A percentile compares a stretch with the other conserved stretches of the same genome.
These are phyloP conservation scores for Dichomitus squalens DNA, from an alignment of 1,284 basidiomycete species.

Conservation along the genomic window DNA sequence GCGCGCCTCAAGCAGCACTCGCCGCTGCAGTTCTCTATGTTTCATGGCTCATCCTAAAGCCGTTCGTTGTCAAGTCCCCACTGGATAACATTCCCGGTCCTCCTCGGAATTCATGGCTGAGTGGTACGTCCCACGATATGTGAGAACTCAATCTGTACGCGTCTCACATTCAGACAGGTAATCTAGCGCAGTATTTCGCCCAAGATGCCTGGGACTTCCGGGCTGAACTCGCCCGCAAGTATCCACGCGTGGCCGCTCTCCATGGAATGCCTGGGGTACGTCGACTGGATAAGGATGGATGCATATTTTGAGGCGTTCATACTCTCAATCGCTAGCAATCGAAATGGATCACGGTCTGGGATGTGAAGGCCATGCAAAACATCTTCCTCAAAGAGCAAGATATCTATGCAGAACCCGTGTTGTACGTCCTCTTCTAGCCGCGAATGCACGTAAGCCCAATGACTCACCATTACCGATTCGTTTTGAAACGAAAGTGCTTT, in stretches of 20 bases:
- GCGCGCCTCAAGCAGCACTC: constrained; percentile 7
- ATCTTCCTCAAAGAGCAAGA: constrained; percentile 37
- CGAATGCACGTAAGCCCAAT: background rate
- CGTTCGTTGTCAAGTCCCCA: constrained; percentile 9
- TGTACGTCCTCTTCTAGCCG: constrained; percentile 2
- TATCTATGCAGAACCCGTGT: constrained; percentile 29
- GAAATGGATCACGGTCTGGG: constrained; percentile 24
- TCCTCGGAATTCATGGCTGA: constrained; percentile 1
- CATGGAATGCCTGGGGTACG: constrained; percentile 14
- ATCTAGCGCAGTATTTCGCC: constrained; percentile 8
- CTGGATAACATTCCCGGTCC: constrained; percentile 21
- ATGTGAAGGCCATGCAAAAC: constrained; percentile 31
- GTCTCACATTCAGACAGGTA: constrained; percentile 6
- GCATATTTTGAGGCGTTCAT: background rate
- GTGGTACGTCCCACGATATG: constrained; percentile 2
- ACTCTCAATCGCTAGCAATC: background rate
- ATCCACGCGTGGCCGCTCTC: constrained; percentile 8
- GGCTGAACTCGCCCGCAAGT: constrained; percentile 5
- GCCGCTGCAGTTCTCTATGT: constrained; percentile 8
- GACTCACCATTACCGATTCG: background rate
- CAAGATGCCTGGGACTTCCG: constrained; percentile 19
- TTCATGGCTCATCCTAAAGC: constrained; percentile 10
- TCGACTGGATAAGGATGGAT: too few relatives aligned
- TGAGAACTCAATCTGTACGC: too few relatives aligned
- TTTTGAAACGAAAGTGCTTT: constrained; percentile 2